A percentile compares a stretch with the other conserved stretches of the same genome.
Evolutionary conservation across 345 rosid genomes (phyloP).

Genomic region (Ceriops tagal): DNA sequence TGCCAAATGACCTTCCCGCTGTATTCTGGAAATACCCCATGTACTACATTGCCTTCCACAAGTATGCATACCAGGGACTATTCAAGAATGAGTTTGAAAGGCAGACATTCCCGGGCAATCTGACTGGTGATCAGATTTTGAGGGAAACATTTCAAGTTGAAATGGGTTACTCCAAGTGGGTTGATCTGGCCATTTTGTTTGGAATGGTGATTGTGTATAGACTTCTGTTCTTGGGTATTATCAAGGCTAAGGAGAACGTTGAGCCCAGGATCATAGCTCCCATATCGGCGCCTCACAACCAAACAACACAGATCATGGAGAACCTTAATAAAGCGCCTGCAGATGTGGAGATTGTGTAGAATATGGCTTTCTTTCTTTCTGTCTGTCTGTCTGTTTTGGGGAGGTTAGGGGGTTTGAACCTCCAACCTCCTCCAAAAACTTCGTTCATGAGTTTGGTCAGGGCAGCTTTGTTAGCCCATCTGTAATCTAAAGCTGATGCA

Average conservation of each 20-base stretch:
- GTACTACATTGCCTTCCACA: constrained; percentile 36
- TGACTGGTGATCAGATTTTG: constrained; percentile 34
- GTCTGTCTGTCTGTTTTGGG: too few species aligned
- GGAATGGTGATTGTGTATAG: constrained; percentile 42
- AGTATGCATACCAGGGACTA: constrained; percentile 14
- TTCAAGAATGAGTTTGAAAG: constrained; percentile 37
- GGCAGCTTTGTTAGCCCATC: too few species aligned
- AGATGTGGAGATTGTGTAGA: neutral
- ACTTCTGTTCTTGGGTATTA: constrained; percentile 30
- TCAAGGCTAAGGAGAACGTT: constrained; percentile 29
- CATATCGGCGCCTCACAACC: neutral
- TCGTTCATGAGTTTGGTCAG: too few species aligned
- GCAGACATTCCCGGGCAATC: constrained; percentile 8
- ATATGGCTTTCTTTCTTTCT: too few species aligned
- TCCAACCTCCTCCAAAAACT: too few species aligned
- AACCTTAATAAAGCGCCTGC: constrained; percentile 13
- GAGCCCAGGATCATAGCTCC: constrained; percentile 17
- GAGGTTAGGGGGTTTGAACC: too few species aligned
- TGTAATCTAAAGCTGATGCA: too few species aligned
- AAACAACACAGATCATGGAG: constrained; percentile 9
- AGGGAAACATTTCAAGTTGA: constrained; percentile 40
- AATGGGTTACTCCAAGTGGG: constrained; percentile 51
- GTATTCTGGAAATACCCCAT: constrained; percentile 46
- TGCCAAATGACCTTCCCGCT: constrained; percentile 44
- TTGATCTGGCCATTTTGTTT: constrained; percentile 38